Conservation (phyloP, 129 eudicot genomes). For the Arctium minus region DNA sequence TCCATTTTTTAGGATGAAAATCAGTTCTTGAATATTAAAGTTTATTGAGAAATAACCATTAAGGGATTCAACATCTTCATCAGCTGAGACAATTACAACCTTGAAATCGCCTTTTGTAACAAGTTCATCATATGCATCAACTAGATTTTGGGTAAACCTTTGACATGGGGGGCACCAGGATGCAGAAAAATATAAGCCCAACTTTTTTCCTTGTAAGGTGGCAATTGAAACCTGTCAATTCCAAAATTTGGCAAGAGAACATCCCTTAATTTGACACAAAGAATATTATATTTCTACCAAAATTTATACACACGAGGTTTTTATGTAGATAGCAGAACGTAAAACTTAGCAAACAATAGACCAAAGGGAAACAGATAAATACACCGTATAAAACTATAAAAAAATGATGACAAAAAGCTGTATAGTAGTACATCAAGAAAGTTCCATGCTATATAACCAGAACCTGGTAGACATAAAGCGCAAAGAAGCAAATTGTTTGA, state of each 20-base stretch:
- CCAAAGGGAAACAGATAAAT: neutral
- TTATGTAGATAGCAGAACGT: neutral
- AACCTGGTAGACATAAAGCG: too few relatives aligned
- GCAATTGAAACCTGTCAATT: too few relatives aligned
- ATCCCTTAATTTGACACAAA: neutral
- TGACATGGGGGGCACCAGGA: constrained; percentile 1
- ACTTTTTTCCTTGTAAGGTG: too few relatives aligned
- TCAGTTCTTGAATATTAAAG: too few relatives aligned
- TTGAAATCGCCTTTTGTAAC: constrained; percentile 44
- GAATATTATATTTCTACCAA: neutral
- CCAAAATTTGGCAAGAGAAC: too few relatives aligned
- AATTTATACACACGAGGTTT: neutral
- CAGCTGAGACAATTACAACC: constrained; percentile 63
- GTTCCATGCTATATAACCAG: neutral
- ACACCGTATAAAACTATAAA: neutral
- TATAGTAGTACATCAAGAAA: neutral
- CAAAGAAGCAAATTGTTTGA: too few relatives aligned
- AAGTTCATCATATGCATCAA: constrained; percentile 66
- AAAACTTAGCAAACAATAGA: neutral
- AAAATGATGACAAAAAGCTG: neutral
- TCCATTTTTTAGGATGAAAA: too few relatives aligned
- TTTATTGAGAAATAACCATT: constrained; percentile 47
- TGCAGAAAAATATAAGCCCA: too few relatives aligned
- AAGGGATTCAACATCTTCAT: constrained; percentile 60
- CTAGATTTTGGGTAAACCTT: constrained; percentile 64